Conservation (phyloP, 345 rosid genomes). For the Populus davidiana region DNA sequence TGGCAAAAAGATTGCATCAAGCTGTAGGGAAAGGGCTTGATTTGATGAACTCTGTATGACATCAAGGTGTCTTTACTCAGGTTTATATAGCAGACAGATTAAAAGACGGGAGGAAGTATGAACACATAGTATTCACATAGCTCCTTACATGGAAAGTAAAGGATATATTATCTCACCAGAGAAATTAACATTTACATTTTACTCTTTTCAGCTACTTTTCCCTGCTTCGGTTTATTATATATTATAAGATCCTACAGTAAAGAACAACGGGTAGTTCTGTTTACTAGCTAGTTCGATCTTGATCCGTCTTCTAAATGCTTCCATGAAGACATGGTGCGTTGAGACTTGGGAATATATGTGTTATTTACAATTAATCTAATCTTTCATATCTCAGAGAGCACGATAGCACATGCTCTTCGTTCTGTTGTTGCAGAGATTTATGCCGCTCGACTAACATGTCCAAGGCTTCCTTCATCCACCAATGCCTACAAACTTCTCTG, state of each 20-base stretch:
- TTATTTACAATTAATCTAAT: conserved; percentile 8
- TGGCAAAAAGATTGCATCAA: neutral
- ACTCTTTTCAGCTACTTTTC: neutral
- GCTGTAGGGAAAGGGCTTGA: neutral
- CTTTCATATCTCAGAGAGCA: neutral
- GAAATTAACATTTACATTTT: neutral
- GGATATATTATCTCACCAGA: neutral
- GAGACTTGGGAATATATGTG: neutral
- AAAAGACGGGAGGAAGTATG: neutral
- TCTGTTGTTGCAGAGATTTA: conserved; percentile 21
- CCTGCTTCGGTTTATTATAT: neutral
- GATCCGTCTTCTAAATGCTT: neutral
- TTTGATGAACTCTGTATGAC: neutral
- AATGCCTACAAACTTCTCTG: conserved; percentile 71
- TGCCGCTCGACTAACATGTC: conserved; percentile 55
- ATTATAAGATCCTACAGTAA: neutral
- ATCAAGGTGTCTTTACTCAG: neutral
- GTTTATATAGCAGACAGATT: neutral
- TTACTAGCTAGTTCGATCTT: neutral
- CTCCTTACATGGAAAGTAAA: neutral
- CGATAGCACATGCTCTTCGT: conserved; percentile 9
- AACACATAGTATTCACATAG: neutral
- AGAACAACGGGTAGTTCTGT: neutral
- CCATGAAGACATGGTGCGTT: neutral
- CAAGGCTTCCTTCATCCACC: conserved; percentile 96